phyloP scores from a whole-genome alignment of 352 stramenopile genomes.

The Pythium vanterpoolii region DNA sequence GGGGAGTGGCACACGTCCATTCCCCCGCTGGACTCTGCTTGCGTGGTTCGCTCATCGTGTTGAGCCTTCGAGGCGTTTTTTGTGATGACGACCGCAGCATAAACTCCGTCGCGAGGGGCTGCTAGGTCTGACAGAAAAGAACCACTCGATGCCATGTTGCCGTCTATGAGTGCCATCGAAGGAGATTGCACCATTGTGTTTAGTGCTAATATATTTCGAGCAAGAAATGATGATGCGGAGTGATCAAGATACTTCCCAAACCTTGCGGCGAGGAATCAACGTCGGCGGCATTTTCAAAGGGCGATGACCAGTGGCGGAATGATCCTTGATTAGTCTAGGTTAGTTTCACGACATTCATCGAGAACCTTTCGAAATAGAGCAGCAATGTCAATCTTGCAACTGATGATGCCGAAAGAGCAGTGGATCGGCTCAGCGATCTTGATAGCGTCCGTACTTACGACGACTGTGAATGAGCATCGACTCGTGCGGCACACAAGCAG shows the following conservation, averaged over 20 bases:
- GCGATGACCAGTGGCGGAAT: no score
- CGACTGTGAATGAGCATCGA: constrained; percentile 47
- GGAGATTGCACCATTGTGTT: no score
- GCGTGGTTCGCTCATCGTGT: neutral
- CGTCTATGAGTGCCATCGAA: constrained; percentile 5
- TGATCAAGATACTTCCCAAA: no score
- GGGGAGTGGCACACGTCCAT: neutral
- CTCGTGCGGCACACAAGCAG: constrained; percentile 45
- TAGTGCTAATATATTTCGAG: no score
- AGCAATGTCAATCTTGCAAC: no score
- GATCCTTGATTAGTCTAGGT: no score
- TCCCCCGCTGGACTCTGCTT: neutral
- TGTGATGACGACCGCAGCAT: constrained; percentile 35
- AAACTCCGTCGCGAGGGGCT: constrained; percentile 30
- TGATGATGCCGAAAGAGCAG: constrained; percentile 34
- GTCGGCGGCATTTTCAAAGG: no score
- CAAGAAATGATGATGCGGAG: no score
- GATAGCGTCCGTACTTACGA: constrained; percentile 46
- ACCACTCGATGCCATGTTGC: neutral
- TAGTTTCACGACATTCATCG: no score
- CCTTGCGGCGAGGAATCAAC: no score
- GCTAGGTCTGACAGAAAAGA: constrained; percentile 29
- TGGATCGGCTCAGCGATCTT: constrained; percentile 48
- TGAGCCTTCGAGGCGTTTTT: constrained; percentile 10
- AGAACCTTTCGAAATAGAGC: no score